Base-by-base conservation (phyloP, 2,329 filamentous ascomycete species). In the Huntiella abstrusa region DNA sequence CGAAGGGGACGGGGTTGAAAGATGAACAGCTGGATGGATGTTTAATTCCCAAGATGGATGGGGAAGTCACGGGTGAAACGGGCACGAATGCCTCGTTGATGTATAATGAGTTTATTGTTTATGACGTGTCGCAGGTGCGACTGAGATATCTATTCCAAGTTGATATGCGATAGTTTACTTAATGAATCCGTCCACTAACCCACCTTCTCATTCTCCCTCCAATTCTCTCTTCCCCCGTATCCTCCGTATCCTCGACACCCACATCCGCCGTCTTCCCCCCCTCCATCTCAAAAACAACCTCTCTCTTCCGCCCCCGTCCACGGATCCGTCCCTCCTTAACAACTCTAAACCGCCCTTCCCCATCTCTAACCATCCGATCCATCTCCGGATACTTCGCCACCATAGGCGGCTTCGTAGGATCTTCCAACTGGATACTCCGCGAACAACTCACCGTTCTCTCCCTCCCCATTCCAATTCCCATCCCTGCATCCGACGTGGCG, bases 61-160 rank as follows among this genome's bases (percentile, higher is more conserved):
- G 56, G 62, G 2, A 56, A 52, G 46, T 58, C 1, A 79, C 73
- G 0, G 60, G 65, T 0, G 57, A 73, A 0, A 32, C 52, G 0
- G 55, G 59, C 8, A 67, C 72, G 0, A 60, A 57, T 22, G 22
- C 22, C 22, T 8, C 22, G 22, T 63, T 85, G 16, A 58, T 62
- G 43, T 84, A 84, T 62, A 84, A 85, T 56, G 80, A 85, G 62
- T 84, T 77, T 58, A 83, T 84, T 51, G 69, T 68, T 44, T 85
- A 85, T 54, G 70, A 84, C 52, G 63, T 81, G 3, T 66, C 75
- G 0, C 80, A 85, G 57, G 69, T 85, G 33, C 75, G 76, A 38
- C 64, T 84, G 4, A 70, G 80, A 4, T 84, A 85, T 54, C 64
- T 85, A 3, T 70, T 84, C 55, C 69, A 74, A 4, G 72, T 83